Base-by-base conservation (phyloP, 139 green algal species). In the Astrephomene gubernaculifera region DNA sequence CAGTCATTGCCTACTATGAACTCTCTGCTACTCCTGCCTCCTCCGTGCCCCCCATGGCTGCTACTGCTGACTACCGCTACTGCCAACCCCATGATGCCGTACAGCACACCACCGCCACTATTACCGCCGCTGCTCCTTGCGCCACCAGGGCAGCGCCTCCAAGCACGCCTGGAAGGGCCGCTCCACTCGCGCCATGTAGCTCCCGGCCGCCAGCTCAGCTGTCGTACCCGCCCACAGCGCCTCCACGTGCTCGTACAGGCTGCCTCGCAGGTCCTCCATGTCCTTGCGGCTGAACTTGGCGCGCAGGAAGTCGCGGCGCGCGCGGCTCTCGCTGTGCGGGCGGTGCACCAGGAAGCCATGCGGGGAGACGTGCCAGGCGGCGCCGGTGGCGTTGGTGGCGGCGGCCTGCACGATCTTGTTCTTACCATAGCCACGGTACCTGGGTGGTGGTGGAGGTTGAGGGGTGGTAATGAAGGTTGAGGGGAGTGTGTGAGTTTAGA, bases 371-470 rank as follows among this genome's bases (percentile, higher is more conserved):
- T 45, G 41, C 52, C 73, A 87, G 39, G 41, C 3, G 2, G 60
- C 52, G 54, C 71, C 82, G 8, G 31, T 87, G 57, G 70, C 54
- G 41, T 80, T 81, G 71, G 82, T 81, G 71, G 60, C 49, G 0
- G 82, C 70, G 2, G 43, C 70, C 71, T 87, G 82, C 54, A 72
- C 70, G 29, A 87, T 73, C 82, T 87, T 87, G 82, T 87, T 87
- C 43, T 81, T 80, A 24, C 82, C 82, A 33, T 81, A 87, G 25
- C 82, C 82, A 7, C 82, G 81, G 81, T 64, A 86, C 38, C 80
- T 79, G 38, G 24, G 36, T 5, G 5, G 67, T n/a, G n/a, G n/a
- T n/a, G n/a, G n/a, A n/a, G n/a, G n/a, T n/a, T n/a, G n/a, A n/a
- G n/a, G n/a, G n/a, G n/a, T n/a, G n/a, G n/a, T n/a, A n/a, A n/a